phyloP scores from a whole-genome alignment of 2,329 filamentous ascomycete genomes.

The Penicillium glabrum region DNA sequence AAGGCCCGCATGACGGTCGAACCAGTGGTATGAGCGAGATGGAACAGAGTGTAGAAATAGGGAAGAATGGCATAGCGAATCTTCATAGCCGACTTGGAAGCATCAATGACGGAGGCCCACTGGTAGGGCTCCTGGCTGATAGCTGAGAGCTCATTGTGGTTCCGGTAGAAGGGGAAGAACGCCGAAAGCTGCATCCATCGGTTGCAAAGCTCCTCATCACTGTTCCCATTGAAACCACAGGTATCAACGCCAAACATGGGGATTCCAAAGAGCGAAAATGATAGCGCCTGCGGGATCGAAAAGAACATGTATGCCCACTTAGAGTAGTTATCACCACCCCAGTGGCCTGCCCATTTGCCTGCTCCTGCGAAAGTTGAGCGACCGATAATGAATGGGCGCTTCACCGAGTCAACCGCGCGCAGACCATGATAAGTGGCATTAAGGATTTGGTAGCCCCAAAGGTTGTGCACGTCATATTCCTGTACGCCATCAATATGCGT shows the following conservation, averaged over 20 bases:
- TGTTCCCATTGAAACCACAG: slow-evolving; percentile 69
- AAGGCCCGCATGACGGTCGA: slow-evolving; percentile 71
- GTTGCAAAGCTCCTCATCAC: slow-evolving; percentile 68
- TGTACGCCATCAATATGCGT: slow-evolving; percentile 70
- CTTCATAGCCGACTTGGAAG: slow-evolving; percentile 65
- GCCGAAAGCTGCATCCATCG: slow-evolving; percentile 72
- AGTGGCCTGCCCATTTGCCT: slow-evolving; percentile 75
- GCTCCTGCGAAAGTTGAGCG: slow-evolving; percentile 77
- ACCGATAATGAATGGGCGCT: slow-evolving; percentile 81
- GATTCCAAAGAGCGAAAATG: slow-evolving; percentile 71
- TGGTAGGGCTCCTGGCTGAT: slow-evolving; percentile 69
- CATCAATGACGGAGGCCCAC: slow-evolving; percentile 66
- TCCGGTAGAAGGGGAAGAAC: slow-evolving; percentile 77
- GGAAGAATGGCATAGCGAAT: slow-evolving; percentile 71
- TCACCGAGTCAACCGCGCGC: slow-evolving; percentile 60
- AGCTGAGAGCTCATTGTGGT: slow-evolving; percentile 67
- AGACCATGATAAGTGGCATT: slow-evolving; percentile 75
- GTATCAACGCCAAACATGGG: slow-evolving; percentile 75
- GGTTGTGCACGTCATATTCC: slow-evolving; percentile 82
- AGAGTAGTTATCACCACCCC: slow-evolving; percentile 75
- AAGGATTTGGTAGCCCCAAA: slow-evolving; percentile 73
- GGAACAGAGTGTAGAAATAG: slow-evolving; percentile 75
- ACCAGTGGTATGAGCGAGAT: slow-evolving; percentile 64
- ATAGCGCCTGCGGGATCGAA: slow-evolving; percentile 74
- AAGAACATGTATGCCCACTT: slow-evolving; percentile 73